Percentiles rank a stretch among this genome's conserved stretches.
These are phyloP conservation scores for Myriosclerotinia duriaeana DNA, from an alignment of 2,329 filamentous ascomycete species.

Conservation along the genomic window DNA sequence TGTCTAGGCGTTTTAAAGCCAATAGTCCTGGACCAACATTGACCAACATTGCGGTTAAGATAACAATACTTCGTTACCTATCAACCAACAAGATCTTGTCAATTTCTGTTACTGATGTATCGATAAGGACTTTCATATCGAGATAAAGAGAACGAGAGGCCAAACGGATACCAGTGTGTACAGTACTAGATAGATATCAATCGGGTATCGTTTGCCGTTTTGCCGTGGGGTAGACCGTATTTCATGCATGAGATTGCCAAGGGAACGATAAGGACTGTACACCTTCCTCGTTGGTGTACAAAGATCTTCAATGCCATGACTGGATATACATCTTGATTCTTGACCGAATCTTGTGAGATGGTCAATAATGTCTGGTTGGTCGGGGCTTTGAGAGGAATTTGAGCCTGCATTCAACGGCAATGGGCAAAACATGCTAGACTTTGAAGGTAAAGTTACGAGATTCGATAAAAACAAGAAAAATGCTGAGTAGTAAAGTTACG, in stretches of 20 bases:
- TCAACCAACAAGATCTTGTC: neutral
- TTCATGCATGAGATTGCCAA: neutral
- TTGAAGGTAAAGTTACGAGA: too few species aligned
- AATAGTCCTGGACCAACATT: neutral
- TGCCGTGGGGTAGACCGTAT: neutral
- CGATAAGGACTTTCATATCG: neutral
- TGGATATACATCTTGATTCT: neutral
- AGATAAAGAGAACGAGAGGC: neutral
- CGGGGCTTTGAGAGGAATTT: too few species aligned
- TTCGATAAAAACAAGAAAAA: too few species aligned
- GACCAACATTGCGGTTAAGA: constrained; percentile 1
- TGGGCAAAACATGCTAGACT: too few species aligned
- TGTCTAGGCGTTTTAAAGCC: constrained; percentile 1
- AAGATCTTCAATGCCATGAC: neutral
- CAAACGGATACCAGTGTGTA: too few species aligned
- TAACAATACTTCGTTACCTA: constrained; percentile 8
- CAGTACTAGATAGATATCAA: neutral
- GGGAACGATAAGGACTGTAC: constrained; percentile 1
- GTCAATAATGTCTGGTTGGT: too few species aligned
- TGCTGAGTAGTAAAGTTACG: too few species aligned
- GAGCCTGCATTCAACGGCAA: too few species aligned
- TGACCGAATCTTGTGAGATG: neutral
- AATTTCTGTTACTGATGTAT: neutral
- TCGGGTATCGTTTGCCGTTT: neutral
- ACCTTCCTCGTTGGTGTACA: constrained; percentile 1